Conservation (phyloP, 208 protist genomes). For the Trypanosoma rangeli region DNA sequence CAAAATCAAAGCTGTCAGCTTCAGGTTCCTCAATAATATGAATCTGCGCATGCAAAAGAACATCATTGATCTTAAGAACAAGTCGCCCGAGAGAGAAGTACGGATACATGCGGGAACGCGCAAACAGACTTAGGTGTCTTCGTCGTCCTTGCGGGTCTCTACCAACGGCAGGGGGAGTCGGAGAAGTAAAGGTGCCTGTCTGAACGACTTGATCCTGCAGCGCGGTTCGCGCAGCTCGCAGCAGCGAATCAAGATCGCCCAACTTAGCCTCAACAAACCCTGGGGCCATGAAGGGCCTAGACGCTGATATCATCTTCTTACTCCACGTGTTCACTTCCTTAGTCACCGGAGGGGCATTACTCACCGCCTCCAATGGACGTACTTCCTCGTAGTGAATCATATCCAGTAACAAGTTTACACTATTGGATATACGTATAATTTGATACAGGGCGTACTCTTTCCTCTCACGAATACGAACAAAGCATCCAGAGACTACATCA, state of each 20-base stretch:
- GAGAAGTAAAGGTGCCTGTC: not conserved
- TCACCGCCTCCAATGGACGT: conserved; percentile 41
- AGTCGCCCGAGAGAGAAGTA: conserved; percentile 6
- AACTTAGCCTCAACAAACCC: conserved; percentile 59
- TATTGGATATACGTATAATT: conserved; percentile 25
- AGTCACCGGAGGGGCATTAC: conserved; percentile 44
- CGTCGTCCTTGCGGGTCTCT: conserved; percentile 1
- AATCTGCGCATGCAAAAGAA: conserved; percentile 17
- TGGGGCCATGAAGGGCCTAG: conserved; percentile 33
- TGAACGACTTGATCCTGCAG: not conserved
- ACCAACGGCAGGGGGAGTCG: conserved; percentile 19
- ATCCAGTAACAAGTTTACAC: conserved; percentile 39
- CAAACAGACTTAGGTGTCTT: not conserved
- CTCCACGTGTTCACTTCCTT: conserved; percentile 45
- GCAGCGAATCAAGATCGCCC: conserved; percentile 40
- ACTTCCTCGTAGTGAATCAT: conserved; percentile 42
- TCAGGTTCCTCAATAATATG: conserved; percentile 22
- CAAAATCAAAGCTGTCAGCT: conserved; percentile 14
- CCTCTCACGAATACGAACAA: conserved; percentile 44
- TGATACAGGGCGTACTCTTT: conserved; percentile 44
- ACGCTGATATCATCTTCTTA: conserved; percentile 44
- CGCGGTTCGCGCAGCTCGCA: conserved; percentile 25
- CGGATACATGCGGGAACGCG: conserved; percentile 1
- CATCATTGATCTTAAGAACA: conserved; percentile 31
- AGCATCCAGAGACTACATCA: conserved; percentile 44